Conservation (phyloP, 2,329 filamentous ascomycete genomes). For the Trichophyton verrucosum region DNA sequence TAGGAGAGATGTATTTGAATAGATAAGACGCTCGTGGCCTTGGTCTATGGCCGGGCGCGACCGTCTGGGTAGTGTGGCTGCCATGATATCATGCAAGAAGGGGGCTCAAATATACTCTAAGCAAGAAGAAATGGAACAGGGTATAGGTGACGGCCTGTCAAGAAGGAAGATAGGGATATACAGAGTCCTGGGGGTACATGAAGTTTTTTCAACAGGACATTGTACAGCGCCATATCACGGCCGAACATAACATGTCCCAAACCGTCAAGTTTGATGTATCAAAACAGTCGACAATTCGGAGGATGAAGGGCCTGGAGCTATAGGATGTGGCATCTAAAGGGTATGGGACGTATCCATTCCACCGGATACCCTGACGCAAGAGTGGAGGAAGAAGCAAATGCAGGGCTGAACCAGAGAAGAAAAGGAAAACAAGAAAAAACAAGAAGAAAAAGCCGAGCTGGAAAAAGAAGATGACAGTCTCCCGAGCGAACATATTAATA, state of each 20-base stretch:
- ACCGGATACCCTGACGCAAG: background rate
- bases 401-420: background rate
- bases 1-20: constrained; percentile 12
- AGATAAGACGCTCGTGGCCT: constrained; percentile 13
- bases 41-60: constrained; percentile 8
- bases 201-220: background rate
- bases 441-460: background rate
- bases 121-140: background rate
- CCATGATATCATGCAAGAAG: background rate
- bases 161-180: background rate
- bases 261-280: background rate
- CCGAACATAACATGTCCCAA: background rate
- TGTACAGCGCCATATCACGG: background rate
- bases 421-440: background rate
- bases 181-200: background rate
- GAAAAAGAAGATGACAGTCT: background rate
- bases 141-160: background rate
- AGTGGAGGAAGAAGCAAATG: background rate
- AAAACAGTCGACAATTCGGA: background rate
- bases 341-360: background rate
- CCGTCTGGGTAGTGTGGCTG: constrained; percentile 5
- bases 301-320: background rate
- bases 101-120: background rate
- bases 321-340: background rate
- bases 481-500: background rate